Evolutionary conservation across 129 eudicot genomes (phyloP), one percentile per base, ranked within the genome.

Genomic region (Heracleum sosnowskyi): DNA sequence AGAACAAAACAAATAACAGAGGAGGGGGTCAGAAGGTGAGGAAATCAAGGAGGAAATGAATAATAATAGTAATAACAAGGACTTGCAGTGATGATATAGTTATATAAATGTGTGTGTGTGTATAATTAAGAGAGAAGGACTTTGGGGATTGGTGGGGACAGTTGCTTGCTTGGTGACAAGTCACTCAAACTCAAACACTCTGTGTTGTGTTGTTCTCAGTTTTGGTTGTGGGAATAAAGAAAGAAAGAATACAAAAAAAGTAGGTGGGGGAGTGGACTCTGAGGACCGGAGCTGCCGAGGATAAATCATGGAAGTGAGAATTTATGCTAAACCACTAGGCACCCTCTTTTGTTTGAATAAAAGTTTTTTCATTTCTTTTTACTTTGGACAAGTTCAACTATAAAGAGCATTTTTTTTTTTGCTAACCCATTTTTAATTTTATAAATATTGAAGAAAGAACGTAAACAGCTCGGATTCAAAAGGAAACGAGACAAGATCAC

Each of bases 101-200:
- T 60, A 60, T 22, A 57, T 24, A 1, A 57, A 7, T 55, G 26
- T 53, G 62, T 53, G 62, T 53, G 20, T 51, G 60, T 51, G 29
- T 47, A 1, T 47, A 18, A 47, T 17, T 16, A 47, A 47, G 55
- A 47, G 55, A 47, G 55, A 5, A 47, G 24, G 64, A 55, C 12
- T 22, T 24, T 55, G 68, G 68, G 60, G 68, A 34, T n/a, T 60
- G 68, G 68, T 60, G 68, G 68, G 68, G 68, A 60, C 68, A 60
- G 68, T n/a, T 60, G 33, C 68, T 60, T 9, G 68, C 68, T n/a
- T 60, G 68, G 68, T 60, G 33, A 26, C 33, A n/a, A 60, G 68
- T 60, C 68, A 60, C 68, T 60, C 6, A 10, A n/a, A 60, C 33
- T 10, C 68, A 57, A 24, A 24, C 57, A 49, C 57, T 60, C 68